phyloP scores from a whole-genome alignment of 1,284 basidiomycete species.

The Fomitopsis pinicola region DNA sequence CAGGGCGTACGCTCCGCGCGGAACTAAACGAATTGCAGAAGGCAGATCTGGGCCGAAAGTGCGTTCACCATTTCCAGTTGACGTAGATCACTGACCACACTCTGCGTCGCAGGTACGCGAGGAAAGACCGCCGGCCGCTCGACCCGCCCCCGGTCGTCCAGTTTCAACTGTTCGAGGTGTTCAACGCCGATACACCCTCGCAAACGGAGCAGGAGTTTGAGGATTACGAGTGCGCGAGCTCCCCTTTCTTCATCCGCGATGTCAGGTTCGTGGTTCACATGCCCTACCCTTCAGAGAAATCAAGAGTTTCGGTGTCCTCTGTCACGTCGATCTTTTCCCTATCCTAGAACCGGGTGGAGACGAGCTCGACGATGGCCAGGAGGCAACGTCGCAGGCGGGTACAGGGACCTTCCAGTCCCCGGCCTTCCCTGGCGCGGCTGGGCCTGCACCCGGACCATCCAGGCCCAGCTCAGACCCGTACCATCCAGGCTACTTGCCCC shows the following conservation, averaged over 20 bases:
- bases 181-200: slow-evolving; percentile 20
- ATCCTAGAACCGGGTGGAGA: slow-evolving; percentile 29
- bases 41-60: slow-evolving; percentile 14
- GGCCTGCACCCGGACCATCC: neutral
- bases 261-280: neutral
- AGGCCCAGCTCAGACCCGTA: neutral
- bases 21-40: slow-evolving; percentile 12
- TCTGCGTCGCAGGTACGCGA: slow-evolving; percentile 23
- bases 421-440: neutral
- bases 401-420: neutral
- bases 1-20: slow-evolving; percentile 9
- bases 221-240: slow-evolving; percentile 32
- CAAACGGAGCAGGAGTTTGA: slow-evolving; percentile 31
- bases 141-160: slow-evolving; percentile 37
- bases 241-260: neutral
- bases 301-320: slow-evolving; percentile 50
- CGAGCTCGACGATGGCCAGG: neutral
- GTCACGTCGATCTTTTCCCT: slow-evolving; percentile 61
- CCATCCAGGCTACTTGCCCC: neutral
- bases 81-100: neutral
- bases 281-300: slow-evolving; percentile 32
- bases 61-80: neutral
- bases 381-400: neutral
- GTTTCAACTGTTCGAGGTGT: slow-evolving; percentile 23
- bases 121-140: slow-evolving; percentile 33